Conservation (phyloP, 2,329 filamentous ascomycete species). For the Fusarium multiceps region DNA sequence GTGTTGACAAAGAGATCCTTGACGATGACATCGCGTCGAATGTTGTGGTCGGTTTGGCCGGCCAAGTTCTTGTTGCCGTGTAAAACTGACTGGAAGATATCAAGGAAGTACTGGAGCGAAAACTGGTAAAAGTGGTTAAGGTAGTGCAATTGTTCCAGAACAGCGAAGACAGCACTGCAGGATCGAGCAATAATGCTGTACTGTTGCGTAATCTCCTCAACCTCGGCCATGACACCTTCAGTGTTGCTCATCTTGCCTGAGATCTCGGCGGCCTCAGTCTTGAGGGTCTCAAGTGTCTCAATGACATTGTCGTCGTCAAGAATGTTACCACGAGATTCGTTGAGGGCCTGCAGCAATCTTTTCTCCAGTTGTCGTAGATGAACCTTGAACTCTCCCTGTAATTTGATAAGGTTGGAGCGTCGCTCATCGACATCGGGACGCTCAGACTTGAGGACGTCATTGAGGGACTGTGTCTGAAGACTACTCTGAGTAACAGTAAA, state of each 20-base stretch:
- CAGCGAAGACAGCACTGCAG: slow-evolving; percentile 96
- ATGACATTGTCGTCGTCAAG: slow-evolving; percentile 98
- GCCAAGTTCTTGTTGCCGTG: slow-evolving; percentile 80
- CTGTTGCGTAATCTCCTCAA: slow-evolving; percentile 93
- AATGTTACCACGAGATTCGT: slow-evolving; percentile 97
- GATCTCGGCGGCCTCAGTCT: slow-evolving; percentile 97
- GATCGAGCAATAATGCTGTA: slow-evolving; percentile 94
- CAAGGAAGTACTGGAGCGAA: slow-evolving; percentile 96
- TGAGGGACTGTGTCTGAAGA: slow-evolving; percentile 96
- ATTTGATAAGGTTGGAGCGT: slow-evolving; percentile 95
- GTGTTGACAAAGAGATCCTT: slow-evolving; percentile 90
- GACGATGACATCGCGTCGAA: slow-evolving; percentile 88
- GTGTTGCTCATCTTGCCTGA: slow-evolving; percentile 96
- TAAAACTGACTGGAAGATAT: slow-evolving; percentile 95
- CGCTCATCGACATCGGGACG: slow-evolving; percentile 96
- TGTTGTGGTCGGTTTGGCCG: slow-evolving; percentile 77
- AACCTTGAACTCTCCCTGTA: slow-evolving; percentile 99
- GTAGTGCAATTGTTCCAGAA: slow-evolving; percentile 96
- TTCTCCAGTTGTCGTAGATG: slow-evolving; percentile 96
- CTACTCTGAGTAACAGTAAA: slow-evolving; percentile 99
- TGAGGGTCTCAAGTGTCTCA: slow-evolving; percentile 95
- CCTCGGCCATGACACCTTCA: slow-evolving; percentile 97
- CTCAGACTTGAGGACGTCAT: slow-evolving; percentile 97
- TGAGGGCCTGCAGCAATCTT: slow-evolving; percentile 90
- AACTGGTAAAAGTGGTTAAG: slow-evolving; percentile 99